A percentile compares a stretch with the other conserved stretches of the same genome.
Evolutionary conservation across 2,329 filamentous ascomycete species (phyloP).

Genomic region (Phaeophleospora eucalypticola): DNA sequence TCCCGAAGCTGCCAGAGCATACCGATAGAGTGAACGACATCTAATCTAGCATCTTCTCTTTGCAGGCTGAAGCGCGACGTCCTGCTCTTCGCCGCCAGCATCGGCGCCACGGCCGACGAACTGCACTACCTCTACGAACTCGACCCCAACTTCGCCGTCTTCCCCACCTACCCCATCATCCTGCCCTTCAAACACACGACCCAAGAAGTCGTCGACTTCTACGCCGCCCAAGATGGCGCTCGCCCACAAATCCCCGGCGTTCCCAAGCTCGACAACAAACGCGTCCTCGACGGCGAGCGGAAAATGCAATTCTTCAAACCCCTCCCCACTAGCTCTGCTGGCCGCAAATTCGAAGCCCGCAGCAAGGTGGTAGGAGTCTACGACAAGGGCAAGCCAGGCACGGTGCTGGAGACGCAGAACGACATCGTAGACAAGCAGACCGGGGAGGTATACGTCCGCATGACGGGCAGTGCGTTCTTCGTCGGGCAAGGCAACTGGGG

Average conservation of each 20-base stretch:
- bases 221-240: conserved; percentile 54
- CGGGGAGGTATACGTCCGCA: conserved; percentile 67
- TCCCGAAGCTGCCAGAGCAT: no score
- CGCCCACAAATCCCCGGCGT: conserved; percentile 63
- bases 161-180: conserved; percentile 82
- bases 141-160: conserved; percentile 78
- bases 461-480: conserved; percentile 70
- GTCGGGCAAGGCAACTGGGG: conserved; percentile 81
- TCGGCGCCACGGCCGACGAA: conserved; percentile 80
- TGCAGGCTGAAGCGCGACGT: conserved; percentile 65
- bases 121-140: conserved; percentile 91
- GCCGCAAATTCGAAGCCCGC: conserved; percentile 69
- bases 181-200: conserved; percentile 76
- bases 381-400: conserved; percentile 75
- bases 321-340: conserved; percentile 66
- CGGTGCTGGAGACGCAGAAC: conserved; percentile 75
- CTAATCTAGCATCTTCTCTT: neutral
- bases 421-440: conserved; percentile 66
- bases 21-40: no score
- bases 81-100: conserved; percentile 84
- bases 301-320: conserved; percentile 67
- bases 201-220: conserved; percentile 69
- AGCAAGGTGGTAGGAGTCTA: conserved; percentile 79
- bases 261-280: conserved; percentile 68
- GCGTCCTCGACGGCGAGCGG: conserved; percentile 80